phyloP scores from a whole-genome alignment of 73 alveolate genomes.

The Paraurostyla sp. region DNA sequence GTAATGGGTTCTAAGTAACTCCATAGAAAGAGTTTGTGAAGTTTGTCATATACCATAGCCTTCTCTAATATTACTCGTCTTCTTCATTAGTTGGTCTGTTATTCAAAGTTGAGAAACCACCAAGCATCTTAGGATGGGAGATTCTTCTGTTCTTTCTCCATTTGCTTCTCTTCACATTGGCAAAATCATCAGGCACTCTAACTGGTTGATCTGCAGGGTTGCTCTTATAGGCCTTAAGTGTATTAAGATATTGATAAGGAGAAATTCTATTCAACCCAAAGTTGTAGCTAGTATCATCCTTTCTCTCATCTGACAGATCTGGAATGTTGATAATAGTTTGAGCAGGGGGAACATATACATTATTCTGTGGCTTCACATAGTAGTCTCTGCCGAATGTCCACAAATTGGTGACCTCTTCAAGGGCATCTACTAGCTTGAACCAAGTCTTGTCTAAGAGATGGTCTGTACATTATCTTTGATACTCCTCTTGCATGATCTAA shows the following conservation, averaged over 20 bases:
- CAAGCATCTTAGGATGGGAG: no score
- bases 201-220: no score
- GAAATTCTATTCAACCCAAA: not conserved
- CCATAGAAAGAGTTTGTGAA: no score
- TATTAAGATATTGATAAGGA: not conserved
- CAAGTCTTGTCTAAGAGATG: not conserved
- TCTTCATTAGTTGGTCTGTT: no score
- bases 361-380: not conserved
- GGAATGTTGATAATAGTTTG: not conserved
- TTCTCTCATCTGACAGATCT: not conserved
- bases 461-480: not conserved
- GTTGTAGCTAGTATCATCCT: constrained; percentile 8
- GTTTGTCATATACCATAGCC: no score
- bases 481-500: not conserved
- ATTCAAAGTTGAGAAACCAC: no score
- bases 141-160: no score
- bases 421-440: not conserved
- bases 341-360: not conserved
- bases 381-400: not conserved
- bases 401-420: constrained; percentile 18
- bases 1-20: no score
- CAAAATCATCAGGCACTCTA: no score
- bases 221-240: constrained; percentile 12
- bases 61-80: no score
- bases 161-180: no score